A percentile compares a stretch with the other conserved stretches of the same genome.
Conservation (phyloP, 1,284 basidiomycete species). For the Trametes hirsuta region DNA sequence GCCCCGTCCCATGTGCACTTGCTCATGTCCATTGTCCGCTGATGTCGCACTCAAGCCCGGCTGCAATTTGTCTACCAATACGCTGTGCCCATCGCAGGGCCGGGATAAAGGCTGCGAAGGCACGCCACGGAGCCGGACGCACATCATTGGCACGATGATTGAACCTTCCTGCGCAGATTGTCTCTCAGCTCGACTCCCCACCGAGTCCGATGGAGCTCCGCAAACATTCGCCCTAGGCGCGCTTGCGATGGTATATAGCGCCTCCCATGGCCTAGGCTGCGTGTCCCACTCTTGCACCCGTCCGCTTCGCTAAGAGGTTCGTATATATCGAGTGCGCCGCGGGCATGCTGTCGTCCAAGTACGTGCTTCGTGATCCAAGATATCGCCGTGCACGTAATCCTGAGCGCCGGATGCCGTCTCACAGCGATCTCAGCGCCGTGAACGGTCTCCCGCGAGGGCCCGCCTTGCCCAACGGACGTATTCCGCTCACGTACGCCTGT, state of each 20-base stretch:
- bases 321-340: neutral
- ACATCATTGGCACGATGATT: neutral
- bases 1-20: neutral
- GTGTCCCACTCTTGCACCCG: conserved; percentile 3
- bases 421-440: neutral
- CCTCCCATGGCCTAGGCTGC: neutral
- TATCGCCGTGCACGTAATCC: no score
- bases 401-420: no score
- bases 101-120: neutral
- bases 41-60: no score
- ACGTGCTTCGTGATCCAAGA: conserved; percentile 4
- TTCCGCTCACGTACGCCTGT: conserved; percentile 17
- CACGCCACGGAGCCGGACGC: neutral
- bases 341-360: conserved; percentile 4
- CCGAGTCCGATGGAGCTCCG: conserved; percentile 27
- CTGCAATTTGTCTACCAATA: no score
- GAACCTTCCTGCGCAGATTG: conserved; percentile 12
- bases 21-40: no score
- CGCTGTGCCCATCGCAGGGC: neutral
- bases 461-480: conserved; percentile 18
- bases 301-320: neutral
- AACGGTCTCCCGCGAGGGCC: conserved; percentile 13
- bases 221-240: conserved; percentile 7
- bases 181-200: conserved; percentile 16
- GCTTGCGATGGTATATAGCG: conserved; percentile 7